Base-by-base conservation (phyloP, 1,284 basidiomycete species). In the Phylloboletellus chloephorus region DNA sequence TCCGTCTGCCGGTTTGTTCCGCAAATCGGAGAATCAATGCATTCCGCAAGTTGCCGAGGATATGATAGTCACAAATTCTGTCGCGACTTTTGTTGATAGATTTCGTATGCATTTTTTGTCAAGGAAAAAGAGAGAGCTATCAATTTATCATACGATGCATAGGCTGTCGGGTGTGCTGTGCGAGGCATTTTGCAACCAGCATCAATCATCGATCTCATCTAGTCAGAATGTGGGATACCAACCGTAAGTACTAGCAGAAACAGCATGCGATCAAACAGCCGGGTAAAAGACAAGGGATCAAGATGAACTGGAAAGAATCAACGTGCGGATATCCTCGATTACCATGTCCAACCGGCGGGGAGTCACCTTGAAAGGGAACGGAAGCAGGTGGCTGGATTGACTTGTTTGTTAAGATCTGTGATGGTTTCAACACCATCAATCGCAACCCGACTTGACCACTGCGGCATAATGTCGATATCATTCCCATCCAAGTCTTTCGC, bases 11-110 rank as follows among this genome's bases (percentile, higher is more conserved):
- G 58, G 58, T 60, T 60, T 60, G 20, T 39, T 50, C 58, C 58
- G 58, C 5, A 30, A 60, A 61, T 60, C 56, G 46, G 58, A 45
- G n/a, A 2, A 9, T 3, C n/a, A n/a, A n/a, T n/a, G n/a, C n/a
- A n/a, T n/a, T n/a, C n/a, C n/a, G n/a, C n/a, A n/a, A n/a, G n/a
- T n/a, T n/a, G n/a, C n/a, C n/a, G n/a, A n/a, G n/a, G n/a, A n/a
- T n/a, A n/a, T n/a, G n/a, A n/a, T n/a, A n/a, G n/a, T n/a, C n/a
- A n/a, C n/a, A n/a, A n/a, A n/a, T n/a, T n/a, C n/a, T n/a, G n/a
- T n/a, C n/a, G n/a, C n/a, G n/a, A n/a, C n/a, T n/a, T n/a, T n/a
- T n/a, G n/a, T n/a, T n/a, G n/a, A n/a, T n/a, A n/a, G n/a, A n/a
- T n/a, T n/a, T n/a, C n/a, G n/a, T n/a, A n/a, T n/a, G n/a, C n/a